Percentiles rank a stretch among this genome's conserved stretches.
Evolutionary conservation across 805 yeast species (phyloP).

Genomic region (Henningerozyma blattae): DNA sequence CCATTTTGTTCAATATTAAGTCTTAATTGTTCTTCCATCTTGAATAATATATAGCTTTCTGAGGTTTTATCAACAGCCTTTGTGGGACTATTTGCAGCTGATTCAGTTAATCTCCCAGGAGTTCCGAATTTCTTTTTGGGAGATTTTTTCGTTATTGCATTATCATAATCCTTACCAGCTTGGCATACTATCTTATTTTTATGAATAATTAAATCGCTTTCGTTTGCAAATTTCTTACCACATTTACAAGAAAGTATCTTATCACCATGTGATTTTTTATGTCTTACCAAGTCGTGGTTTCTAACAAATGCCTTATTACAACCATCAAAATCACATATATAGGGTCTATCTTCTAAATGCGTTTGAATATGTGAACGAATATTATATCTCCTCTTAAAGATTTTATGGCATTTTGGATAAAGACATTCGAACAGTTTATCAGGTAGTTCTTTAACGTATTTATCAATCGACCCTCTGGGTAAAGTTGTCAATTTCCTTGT

Average conservation of each 20-base stretch:
- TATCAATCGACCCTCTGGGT: constrained; percentile 84
- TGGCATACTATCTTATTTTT: constrained; percentile 64
- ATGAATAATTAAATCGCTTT: constrained; percentile 81
- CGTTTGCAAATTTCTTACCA: constrained; percentile 86
- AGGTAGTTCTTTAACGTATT: constrained; percentile 71
- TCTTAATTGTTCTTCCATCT: constrained; percentile 17
- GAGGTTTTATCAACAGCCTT: constrained; percentile 12
- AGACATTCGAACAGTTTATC: constrained; percentile 63
- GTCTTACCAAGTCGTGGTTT: constrained; percentile 89
- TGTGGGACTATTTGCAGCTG: constrained; percentile 14
- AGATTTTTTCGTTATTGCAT: constrained; percentile 19
- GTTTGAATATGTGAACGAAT: constrained; percentile 94
- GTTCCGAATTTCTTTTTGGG: constrained; percentile 19
- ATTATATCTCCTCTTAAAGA: constrained; percentile 80
- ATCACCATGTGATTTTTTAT: constrained; percentile 73
- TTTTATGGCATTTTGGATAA: constrained; percentile 68
- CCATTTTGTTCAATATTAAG: constrained; percentile 7
- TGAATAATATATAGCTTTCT: constrained; percentile 9
- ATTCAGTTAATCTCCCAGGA: constrained; percentile 12
- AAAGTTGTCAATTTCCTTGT: constrained; percentile 27
- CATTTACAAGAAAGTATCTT: constrained; percentile 71
- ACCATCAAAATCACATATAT: constrained; percentile 46
- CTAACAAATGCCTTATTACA: constrained; percentile 87
- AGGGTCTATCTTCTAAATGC: constrained; percentile 89
- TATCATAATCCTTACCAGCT: constrained; percentile 42